Percentiles rank a stretch among this genome's conserved stretches.
These are phyloP conservation scores for Xylaria sp. DNA, from an alignment of 2,329 filamentous ascomycete species.

Conservation along the genomic window DNA sequence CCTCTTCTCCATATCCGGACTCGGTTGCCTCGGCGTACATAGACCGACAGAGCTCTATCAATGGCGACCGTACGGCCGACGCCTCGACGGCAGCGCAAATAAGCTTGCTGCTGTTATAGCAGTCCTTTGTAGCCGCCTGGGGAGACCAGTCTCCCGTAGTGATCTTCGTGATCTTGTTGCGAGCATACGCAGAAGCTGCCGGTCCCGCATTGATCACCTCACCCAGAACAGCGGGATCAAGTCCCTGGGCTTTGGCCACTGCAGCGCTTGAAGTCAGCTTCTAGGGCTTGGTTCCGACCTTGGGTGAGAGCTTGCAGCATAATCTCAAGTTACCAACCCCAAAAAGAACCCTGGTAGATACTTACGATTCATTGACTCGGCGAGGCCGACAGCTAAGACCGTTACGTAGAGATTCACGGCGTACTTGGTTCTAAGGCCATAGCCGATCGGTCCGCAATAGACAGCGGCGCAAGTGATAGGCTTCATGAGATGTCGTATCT, in stretches of 20 bases:
- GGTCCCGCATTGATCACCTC: slow-evolving; percentile 49
- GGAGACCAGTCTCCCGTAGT: slow-evolving; percentile 47
- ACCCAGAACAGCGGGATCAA: slow-evolving; percentile 47
- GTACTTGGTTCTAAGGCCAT: slow-evolving; percentile 50
- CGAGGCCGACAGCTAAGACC: slow-evolving; percentile 49
- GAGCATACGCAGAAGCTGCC: slow-evolving; percentile 49
- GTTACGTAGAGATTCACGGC: slow-evolving; percentile 49
- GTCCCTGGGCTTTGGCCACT: slow-evolving; percentile 48
- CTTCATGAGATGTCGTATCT: slow-evolving; percentile 42
- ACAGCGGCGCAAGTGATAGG: slow-evolving; percentile 48
- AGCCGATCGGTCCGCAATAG: slow-evolving; percentile 51
- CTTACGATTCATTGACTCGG: slow-evolving; percentile 48
- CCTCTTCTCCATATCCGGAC: slow-evolving; percentile 43
- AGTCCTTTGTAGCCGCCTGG: slow-evolving; percentile 49
- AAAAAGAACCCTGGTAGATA: not conserved
- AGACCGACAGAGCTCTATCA: slow-evolving; percentile 40
- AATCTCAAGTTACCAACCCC: not conserved
- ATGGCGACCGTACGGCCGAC: slow-evolving; percentile 39
- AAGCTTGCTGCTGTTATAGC: slow-evolving; percentile 48
- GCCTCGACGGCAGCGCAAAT: slow-evolving; percentile 43
- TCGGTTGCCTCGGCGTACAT: slow-evolving; percentile 44
- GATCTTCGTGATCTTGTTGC: slow-evolving; percentile 49
- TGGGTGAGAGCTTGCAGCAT: too few relatives aligned
- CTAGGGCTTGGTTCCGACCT: not conserved
- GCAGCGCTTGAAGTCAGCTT: not conserved